Conservation (phyloP, 176 grass and related monocot species). For the Metroxylon sagu region DNA sequence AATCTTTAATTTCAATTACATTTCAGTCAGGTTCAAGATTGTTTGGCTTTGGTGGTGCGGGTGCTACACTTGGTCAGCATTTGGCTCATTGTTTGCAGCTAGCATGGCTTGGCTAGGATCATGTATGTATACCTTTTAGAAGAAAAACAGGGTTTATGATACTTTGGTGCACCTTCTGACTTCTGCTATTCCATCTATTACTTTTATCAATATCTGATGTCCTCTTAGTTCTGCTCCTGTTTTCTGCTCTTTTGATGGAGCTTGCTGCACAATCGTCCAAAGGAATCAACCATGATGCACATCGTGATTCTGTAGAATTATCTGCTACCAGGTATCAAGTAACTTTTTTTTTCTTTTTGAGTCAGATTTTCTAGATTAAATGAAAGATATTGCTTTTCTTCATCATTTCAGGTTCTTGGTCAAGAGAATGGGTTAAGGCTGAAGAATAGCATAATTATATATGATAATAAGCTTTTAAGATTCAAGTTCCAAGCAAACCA, state of each 20-base stretch:
- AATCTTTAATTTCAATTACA: conserved; percentile 29
- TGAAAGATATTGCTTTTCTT: no score
- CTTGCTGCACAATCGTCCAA: conserved; percentile 68
- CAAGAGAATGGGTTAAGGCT: no score
- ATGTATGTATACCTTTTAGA: conserved; percentile 31
- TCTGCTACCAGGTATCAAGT: conserved; percentile 30
- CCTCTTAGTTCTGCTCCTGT: conserved; percentile 57
- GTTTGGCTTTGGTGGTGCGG: conserved; percentile 80
- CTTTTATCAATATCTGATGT: no score
- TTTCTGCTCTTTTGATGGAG: conserved; percentile 83
- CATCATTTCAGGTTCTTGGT: no score
- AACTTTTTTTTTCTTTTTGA: no score
- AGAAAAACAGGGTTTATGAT: neutral
- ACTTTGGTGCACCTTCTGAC: neutral
- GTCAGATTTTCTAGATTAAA: no score
- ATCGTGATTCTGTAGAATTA: conserved; percentile 33
- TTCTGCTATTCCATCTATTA: no score
- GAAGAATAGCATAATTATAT: no score
- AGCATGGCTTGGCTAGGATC: conserved; percentile 82
- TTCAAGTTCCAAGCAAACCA: no score
- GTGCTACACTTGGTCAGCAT: conserved; percentile 81
- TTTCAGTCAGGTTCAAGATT: conserved; percentile 95
- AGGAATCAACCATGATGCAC: conserved; percentile 60
- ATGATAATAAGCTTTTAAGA: no score
- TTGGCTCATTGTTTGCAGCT: conserved; percentile 81